These are phyloP conservation scores for Metschnikowia colocasiae DNA, from an alignment of 805 yeast species.

Conservation along the genomic window DNA sequence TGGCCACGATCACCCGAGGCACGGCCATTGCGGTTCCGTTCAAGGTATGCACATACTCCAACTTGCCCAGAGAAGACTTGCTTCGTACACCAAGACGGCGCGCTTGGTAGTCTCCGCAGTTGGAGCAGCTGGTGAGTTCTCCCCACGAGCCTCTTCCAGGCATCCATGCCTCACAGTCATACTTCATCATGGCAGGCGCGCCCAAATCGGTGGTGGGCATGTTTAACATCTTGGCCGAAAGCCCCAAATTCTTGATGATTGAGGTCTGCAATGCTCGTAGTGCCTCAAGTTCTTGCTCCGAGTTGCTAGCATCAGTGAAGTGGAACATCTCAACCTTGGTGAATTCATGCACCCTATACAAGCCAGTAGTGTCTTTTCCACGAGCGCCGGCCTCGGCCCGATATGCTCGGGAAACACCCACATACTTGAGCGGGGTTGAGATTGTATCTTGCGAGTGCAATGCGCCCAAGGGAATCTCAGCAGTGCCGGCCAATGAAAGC, in stretches of 20 bases:
- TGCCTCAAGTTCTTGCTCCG: constrained; percentile 53
- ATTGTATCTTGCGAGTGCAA: constrained; percentile 54
- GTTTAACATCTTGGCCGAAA: constrained; percentile 74
- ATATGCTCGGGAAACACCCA: constrained; percentile 81
- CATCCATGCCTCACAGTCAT: constrained; percentile 97
- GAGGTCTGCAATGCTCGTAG: constrained; percentile 62
- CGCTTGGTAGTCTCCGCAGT: constrained; percentile 88
- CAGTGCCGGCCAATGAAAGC: constrained; percentile 83
- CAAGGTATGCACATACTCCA: constrained; percentile 70
- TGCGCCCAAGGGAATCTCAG: constrained; percentile 92
- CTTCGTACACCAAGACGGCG: constrained; percentile 73
- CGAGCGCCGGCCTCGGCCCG: constrained; percentile 98
- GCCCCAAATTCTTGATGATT: constrained; percentile 63
- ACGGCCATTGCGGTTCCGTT: constrained; percentile 97
- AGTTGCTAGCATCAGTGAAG: constrained; percentile 51
- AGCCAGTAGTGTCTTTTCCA: constrained; percentile 87
- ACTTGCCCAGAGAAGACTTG: constrained; percentile 30
- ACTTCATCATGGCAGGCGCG: constrained; percentile 86
- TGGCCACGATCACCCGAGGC: constrained; percentile 84
- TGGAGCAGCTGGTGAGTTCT: constrained; percentile 85
- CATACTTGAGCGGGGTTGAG: constrained; percentile 51
- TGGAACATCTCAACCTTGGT: constrained; percentile 90
- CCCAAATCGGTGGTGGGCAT: constrained; percentile 94
- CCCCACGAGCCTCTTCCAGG: constrained; percentile 95
- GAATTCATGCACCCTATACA: constrained; percentile 94